phyloP scores from a whole-genome alignment of 2,329 filamentous ascomycete species.

The Clonostachys byssicola region DNA sequence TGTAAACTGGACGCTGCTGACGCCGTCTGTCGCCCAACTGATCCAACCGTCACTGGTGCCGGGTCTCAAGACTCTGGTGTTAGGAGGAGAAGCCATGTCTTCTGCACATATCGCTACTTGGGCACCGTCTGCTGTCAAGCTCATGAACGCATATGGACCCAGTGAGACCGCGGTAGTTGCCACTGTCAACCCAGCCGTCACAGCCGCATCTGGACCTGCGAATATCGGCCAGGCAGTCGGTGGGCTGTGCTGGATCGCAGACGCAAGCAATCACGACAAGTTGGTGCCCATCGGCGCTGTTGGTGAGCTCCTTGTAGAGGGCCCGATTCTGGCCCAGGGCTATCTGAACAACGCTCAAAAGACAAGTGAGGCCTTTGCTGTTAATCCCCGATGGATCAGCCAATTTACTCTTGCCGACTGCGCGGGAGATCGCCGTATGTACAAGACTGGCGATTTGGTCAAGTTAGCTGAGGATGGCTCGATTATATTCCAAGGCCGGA shows the following conservation, averaged over 20 bases:
- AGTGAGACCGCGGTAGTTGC: constrained; percentile 7
- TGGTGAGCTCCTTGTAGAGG: constrained; percentile 19
- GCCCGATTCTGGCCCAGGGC: constrained; percentile 13
- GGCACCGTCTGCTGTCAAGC: neutral
- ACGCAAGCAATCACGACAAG: neutral
- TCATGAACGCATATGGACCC: constrained; percentile 14
- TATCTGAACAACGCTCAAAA: constrained; percentile 12
- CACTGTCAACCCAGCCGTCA: constrained; percentile 1
- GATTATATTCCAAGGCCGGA: no score
- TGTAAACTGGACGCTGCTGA: constrained; percentile 12
- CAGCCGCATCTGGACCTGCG: neutral
- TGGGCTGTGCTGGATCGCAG: neutral
- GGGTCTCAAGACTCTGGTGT: neutral
- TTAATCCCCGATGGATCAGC: constrained; percentile 17
- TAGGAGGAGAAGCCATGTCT: constrained; percentile 1
- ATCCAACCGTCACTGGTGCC: neutral
- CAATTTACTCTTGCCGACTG: neutral
- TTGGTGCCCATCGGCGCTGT: constrained; percentile 11
- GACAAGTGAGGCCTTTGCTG: constrained; percentile 23
- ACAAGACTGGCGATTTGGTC: constrained; percentile 41
- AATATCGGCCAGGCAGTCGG: constrained; percentile 2
- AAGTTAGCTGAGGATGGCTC: constrained; percentile 25
- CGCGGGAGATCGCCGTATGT: constrained; percentile 13
- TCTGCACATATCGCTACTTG: neutral
- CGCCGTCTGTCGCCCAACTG: constrained; percentile 2